Evolutionary conservation across 352 stramenopile genomes (phyloP).

Genomic region (Phytophthora fragariae): DNA sequence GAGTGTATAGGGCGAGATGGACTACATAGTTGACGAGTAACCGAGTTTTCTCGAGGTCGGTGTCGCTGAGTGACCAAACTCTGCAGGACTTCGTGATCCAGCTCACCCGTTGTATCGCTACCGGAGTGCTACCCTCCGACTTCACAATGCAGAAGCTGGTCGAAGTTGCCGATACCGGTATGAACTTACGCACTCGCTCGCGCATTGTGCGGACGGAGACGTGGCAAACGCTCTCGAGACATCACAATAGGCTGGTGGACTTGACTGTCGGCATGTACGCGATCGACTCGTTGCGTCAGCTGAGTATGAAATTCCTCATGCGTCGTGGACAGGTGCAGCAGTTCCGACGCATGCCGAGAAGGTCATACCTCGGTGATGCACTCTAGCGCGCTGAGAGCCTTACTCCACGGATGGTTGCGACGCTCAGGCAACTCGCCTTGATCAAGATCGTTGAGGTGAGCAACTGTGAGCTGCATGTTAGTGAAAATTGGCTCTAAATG

Average conservation of each 20-base stretch:
- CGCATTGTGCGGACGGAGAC: conserved; percentile 98
- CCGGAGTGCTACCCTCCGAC: no score
- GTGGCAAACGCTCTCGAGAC: conserved; percentile 96
- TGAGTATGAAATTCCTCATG: conserved; percentile 99
- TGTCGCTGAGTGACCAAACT: no score
- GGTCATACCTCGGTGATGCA: conserved; percentile 46
- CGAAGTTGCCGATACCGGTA: conserved; percentile 59
- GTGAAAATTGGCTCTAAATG: neutral
- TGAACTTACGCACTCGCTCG: conserved; percentile 57
- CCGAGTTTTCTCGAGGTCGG: no score
- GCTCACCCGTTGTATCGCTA: no score
- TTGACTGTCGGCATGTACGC: conserved; percentile 98
- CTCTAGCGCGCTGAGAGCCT: conserved; percentile 62
- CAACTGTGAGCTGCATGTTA: neutral
- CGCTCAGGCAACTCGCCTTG: conserved; percentile 51
- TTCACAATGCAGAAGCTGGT: conserved; percentile 96
- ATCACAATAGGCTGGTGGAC: conserved; percentile 96
- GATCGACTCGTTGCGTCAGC: conserved; percentile 98
- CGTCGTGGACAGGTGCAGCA: conserved; percentile 58
- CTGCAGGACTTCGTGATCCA: no score
- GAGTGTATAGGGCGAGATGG: no score
- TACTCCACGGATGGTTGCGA: conserved; percentile 59
- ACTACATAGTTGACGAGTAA: no score
- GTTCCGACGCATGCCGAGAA: conserved; percentile 15
- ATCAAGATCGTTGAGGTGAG: conserved; percentile 67